These are phyloP conservation scores for Bombardia bombarda DNA, from an alignment of 495 filamentous ascomycete species.

Conservation along the genomic window DNA sequence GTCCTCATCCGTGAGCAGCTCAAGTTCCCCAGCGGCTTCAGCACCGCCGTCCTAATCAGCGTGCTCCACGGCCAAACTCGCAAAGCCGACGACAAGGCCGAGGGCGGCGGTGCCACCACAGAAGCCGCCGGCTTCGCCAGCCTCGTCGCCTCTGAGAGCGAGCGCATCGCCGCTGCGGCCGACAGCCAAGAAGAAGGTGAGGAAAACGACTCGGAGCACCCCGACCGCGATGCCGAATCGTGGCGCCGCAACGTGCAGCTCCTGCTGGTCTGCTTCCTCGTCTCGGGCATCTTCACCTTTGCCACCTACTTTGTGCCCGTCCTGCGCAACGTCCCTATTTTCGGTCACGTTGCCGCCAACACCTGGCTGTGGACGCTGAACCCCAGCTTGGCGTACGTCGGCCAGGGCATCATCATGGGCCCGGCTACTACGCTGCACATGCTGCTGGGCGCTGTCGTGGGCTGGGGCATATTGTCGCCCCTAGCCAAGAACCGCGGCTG, in stretches of 20 bases:
- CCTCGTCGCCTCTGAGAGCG: conserved; percentile 12
- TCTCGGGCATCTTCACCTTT: conserved; percentile 61
- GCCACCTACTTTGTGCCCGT: conserved; percentile 86
- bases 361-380: conserved; percentile 96
- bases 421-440: conserved; percentile 91
- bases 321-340: conserved; percentile 74
- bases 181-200: conserved; percentile 3
- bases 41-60: conserved; percentile 85
- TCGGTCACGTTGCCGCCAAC: conserved; percentile 63
- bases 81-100: conserved; percentile 4
- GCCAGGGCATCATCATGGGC: conserved; percentile 83
- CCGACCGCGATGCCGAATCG: conserved; percentile 20
- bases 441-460: conserved; percentile 82
- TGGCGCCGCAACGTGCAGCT: conserved; percentile 48
- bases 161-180: conserved; percentile 3
- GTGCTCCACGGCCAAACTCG: conserved; percentile 64
- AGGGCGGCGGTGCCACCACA: not conserved
- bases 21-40: conserved; percentile 90
- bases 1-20: conserved; percentile 88
- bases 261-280: conserved; percentile 42
- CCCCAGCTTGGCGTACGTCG: conserved; percentile 88
- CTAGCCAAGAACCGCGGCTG: conserved; percentile 77
- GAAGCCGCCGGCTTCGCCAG: conserved; percentile 20
- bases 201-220: too few species aligned
- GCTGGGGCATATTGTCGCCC: conserved; percentile 88